Evolutionary conservation across 305 asterid species (phyloP).

Genomic region (Lippia alba): DNA sequence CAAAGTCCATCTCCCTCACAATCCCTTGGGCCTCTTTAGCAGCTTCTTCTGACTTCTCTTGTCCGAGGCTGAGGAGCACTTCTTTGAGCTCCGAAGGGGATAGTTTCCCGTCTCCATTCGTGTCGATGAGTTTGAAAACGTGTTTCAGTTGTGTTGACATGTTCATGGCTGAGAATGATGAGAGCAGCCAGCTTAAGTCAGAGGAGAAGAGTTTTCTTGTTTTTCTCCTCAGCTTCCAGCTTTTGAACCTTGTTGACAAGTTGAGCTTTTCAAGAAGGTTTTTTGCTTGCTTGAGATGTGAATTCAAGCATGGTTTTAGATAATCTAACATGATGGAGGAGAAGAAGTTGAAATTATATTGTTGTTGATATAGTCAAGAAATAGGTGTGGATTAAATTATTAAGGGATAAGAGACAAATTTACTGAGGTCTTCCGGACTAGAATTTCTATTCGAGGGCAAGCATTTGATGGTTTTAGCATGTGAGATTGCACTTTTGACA

Average conservation of each 20-base stretch:
- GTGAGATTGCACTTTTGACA: constrained; percentile 31
- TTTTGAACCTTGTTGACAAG: constrained; percentile 30
- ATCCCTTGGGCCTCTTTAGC: constrained; percentile 58
- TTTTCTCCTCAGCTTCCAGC: constrained; percentile 33
- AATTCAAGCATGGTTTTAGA: constrained; percentile 33
- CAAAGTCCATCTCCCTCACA: constrained; percentile 62
- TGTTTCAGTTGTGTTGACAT: constrained; percentile 53
- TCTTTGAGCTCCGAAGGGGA: constrained; percentile 52
- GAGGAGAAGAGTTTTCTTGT: constrained; percentile 22
- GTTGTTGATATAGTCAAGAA: constrained; percentile 35
- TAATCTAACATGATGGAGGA: constrained; percentile 43
- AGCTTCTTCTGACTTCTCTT: constrained; percentile 43
- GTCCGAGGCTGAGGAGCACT: constrained; percentile 48
- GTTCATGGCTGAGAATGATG: constrained; percentile 51
- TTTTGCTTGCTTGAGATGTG: constrained; percentile 35
- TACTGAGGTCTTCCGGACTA: constrained; percentile 27
- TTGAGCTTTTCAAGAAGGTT: constrained; percentile 30
- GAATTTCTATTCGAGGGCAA: constrained; percentile 16
- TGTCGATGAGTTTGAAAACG: constrained; percentile 64
- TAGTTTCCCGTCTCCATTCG: constrained; percentile 66
- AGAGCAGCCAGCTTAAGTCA: constrained; percentile 39
- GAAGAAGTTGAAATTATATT: constrained; percentile 10
- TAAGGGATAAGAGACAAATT: constrained; percentile 11
- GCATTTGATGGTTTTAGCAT: constrained; percentile 25
- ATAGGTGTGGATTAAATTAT: constrained; percentile 14